These are phyloP conservation scores for Chalciporus piperatus DNA, from an alignment of 768 basidiomycete species.

Conservation along the genomic window DNA sequence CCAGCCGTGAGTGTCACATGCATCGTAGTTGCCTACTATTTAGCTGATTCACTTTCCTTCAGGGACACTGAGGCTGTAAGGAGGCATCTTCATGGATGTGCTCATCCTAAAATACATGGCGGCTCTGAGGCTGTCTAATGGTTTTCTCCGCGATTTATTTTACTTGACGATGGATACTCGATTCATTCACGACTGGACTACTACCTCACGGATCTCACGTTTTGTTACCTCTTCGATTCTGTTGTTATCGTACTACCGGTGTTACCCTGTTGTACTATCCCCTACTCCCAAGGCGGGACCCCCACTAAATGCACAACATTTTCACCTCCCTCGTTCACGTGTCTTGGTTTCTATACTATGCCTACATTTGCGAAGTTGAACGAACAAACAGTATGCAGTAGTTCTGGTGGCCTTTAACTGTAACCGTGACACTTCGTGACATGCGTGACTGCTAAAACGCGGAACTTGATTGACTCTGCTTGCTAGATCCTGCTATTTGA, in stretches of 20 bases:
- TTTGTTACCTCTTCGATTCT: background rate
- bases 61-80: constrained; percentile 14
- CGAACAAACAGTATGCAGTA: too few relatives aligned
- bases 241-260: background rate
- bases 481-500: background rate
- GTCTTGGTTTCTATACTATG: too few relatives aligned
- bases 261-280: background rate
- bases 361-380: too few relatives aligned
- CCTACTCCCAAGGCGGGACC: too few relatives aligned
- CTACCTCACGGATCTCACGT: background rate
- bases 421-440: too few relatives aligned
- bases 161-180: too few relatives aligned
- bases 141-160: background rate
- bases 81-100: constrained; percentile 16
- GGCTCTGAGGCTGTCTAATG: constrained; percentile 10
- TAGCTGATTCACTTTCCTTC: background rate
- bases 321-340: too few relatives aligned
- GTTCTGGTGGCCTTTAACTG: too few relatives aligned
- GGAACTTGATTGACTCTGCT: background rate
- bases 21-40: background rate
- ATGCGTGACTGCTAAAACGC: too few relatives aligned
- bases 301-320: too few relatives aligned
- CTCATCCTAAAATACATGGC: background rate
- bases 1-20: constrained; percentile 39
- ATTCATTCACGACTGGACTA: background rate